Base-by-base conservation (phyloP, 768 basidiomycete species). In the Leccinellum luteum region DNA sequence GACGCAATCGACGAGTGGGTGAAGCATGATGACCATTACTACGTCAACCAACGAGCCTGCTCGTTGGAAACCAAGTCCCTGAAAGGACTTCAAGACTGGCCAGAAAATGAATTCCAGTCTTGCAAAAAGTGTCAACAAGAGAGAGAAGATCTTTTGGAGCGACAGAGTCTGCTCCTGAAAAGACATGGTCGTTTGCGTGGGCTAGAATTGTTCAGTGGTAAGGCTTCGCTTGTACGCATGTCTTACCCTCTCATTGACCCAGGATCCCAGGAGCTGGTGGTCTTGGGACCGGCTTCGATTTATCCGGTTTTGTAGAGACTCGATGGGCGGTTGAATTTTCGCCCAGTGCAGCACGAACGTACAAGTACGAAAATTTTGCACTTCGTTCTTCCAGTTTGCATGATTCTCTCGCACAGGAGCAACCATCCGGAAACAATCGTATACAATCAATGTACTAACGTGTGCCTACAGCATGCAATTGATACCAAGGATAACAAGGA, bases 161-260 rank as follows among this genome's bases (percentile, higher is more conserved):
- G 73, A 17, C 64, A 66, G 14, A 57, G 71, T 6, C 44, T 63
- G 5, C 72, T 81, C 9, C 62, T 74, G 6, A 55, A 66, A 19
- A 68, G 70, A 12, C 73, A 81, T 43, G 76, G 74, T 8, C 80
- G 79, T 21, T 69, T 90, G 21, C 73, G 78, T 53, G 84, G 83
- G 2, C 59, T 91, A 55, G 89, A 91, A 64, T 72, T 91, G 6
- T 91, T 90, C 62, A 78, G 81, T 67, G 89, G 87, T 87, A 64
- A 53, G 73, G 60, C 30, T 53, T 59, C 25, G 23, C 17, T 45
- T 38, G 28, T 14, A 34, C 25, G 15, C 55, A 21, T 14, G 19
- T 31, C 34, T 23, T 48, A 19, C 19, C 25, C 31, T 48, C 15
- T 25, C 44, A 43, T 25, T 49, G 8, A 65, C 44, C 2, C 31